A percentile compares a stretch with the other conserved stretches of the same genome.
Evolutionary conservation across 1,284 basidiomycete species (phyloP).

Genomic region (Exobasidium cylindrosporum): DNA sequence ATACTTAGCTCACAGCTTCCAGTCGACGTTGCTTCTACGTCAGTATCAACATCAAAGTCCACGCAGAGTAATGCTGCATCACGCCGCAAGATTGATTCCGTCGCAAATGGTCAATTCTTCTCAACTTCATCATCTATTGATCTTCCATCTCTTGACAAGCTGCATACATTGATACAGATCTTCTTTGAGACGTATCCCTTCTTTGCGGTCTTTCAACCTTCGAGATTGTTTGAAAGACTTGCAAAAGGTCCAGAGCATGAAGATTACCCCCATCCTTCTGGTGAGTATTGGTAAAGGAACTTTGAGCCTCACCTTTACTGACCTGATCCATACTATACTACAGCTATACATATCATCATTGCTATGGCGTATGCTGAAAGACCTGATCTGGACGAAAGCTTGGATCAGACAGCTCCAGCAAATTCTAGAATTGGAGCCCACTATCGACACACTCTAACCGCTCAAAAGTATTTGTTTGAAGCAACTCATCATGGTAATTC

Average conservation of each 20-base stretch:
- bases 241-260: conserved; percentile 1
- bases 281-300: no score
- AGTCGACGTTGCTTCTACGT: neutral
- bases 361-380: conserved; percentile 1
- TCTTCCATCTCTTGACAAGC: no score
- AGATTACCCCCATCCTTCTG: conserved; percentile 1
- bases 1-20: conserved; percentile 3
- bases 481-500: neutral
- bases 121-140: no score
- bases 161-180: conserved; percentile 29
- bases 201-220: conserved; percentile 30
- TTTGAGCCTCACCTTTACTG: no score
- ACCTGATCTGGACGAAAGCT: neutral
- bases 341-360: conserved; percentile 2
- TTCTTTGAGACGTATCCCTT: conserved; percentile 29
- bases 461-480: neutral
- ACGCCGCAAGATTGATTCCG: no score
- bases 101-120: neutral
- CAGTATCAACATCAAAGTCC: neutral
- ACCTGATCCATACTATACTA: no score
- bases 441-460: neutral
- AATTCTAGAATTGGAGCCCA: neutral
- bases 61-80: no score
- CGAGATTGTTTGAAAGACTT: conserved; percentile 23
- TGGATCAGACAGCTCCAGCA: neutral